Base-by-base conservation (phyloP, 805 yeast genomes). In the Starmerella floris region DNA sequence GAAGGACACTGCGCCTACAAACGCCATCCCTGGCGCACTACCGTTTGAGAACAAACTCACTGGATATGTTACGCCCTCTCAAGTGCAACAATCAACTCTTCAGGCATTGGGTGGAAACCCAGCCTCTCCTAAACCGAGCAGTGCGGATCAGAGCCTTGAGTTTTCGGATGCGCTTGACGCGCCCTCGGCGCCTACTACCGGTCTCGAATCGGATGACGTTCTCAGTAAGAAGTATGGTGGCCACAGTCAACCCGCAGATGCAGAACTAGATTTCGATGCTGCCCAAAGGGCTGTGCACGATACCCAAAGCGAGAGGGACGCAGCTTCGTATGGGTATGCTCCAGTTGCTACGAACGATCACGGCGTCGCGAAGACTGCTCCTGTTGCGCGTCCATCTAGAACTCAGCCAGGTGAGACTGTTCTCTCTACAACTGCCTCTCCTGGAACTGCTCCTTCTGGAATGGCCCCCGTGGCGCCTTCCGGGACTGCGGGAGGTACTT, bases 1-100 rank as follows among this genome's bases (percentile, higher is more conserved):
- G 13, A 31, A 15, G 10, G 15, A 31, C 13, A 31, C 15, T 15
- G 13, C 35, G 10, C 10, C 8, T 15, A 19, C 4, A 13, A 30
- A 28, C 11, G 43, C 25, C 17, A 27, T 43, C 10, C 46, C 46
- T 2, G 46, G 46, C 31, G 30, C 42, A 13, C 40, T 43, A 10
- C 46, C 46, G 17, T 43, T 21, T 23, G 46, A 43, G 37, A 20
- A 38, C 30, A 16, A 17, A 19, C 19, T 38, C 23, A 20, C 38
- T 8, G 46, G 36, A 20, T 32, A 30, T 10, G 35, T 30, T 3
- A 13, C 25, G 10, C 40, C 40, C 17, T 10, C 22, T 19, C 30
- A 35, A 22, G 40, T 41, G 10, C 23, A 36, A 11, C 17, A 30
- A 10, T 28, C 16, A 11, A 41, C 37, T n/a, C 26, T 36, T 17